Evolutionary conservation across 305 asterid species (phyloP).

Genomic region (Fraxinus baroniana): DNA sequence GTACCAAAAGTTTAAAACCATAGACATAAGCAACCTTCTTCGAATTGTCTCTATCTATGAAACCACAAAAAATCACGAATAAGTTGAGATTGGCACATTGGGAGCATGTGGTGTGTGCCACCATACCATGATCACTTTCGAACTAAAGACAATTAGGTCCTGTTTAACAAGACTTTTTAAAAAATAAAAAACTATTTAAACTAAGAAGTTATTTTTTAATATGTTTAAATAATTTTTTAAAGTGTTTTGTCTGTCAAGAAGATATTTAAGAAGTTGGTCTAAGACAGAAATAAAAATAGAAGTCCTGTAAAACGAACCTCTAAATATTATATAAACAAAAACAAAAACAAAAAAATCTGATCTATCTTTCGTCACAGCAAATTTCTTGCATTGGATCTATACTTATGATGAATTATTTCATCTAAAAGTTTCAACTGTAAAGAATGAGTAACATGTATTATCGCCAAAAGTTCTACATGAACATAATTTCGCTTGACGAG

Average conservation of each 20-base stretch:
- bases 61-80: conserved; percentile 57
- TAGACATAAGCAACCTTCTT: not conserved
- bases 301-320: conserved; percentile 27
- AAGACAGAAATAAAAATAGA: no score
- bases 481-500: not conserved
- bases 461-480: not conserved
- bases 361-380: not conserved
- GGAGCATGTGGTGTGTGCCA: conserved; percentile 56
- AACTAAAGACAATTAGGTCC: not conserved
- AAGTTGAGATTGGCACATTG: conserved; percentile 54
- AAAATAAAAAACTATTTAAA: no score
- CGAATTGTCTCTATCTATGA: conserved; percentile 56
- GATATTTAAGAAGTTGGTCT: no score
- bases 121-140: conserved; percentile 28
- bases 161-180: no score
- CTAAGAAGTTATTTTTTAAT: no score
- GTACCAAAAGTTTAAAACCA: not conserved
- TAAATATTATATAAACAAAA: not conserved
- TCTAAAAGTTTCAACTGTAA: no score
- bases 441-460: not conserved
- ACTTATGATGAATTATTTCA: no score
- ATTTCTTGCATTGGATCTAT: no score
- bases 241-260: no score
- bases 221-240: no score
- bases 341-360: not conserved